Percentiles rank a stretch among this genome's conserved stretches.
These are phyloP conservation scores for Gloeopeniophorella convolvens DNA, from an alignment of 768 basidiomycete species.

Conservation along the genomic window DNA sequence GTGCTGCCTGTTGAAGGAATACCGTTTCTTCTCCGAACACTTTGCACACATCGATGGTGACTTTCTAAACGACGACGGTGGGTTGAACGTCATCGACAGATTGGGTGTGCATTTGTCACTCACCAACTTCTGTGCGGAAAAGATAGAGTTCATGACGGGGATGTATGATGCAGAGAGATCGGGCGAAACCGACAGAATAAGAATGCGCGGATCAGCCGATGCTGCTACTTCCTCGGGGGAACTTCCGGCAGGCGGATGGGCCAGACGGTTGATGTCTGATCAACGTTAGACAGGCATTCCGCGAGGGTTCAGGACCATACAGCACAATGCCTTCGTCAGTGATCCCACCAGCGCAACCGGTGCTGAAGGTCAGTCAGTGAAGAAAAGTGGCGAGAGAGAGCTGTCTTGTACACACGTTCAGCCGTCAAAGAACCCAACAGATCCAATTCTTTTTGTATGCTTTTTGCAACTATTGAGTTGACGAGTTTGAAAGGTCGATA, in stretches of 20 bases:
- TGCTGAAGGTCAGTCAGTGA: slow-evolving; percentile 28
- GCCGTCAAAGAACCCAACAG: slow-evolving; percentile 41
- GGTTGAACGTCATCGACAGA: too few relatives aligned
- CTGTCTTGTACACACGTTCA: slow-evolving; percentile 37
- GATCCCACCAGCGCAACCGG: slow-evolving; percentile 80
- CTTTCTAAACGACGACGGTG: slow-evolving; percentile 59
- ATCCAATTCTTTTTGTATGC: slow-evolving; percentile 58
- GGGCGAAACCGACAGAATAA: slow-evolving; percentile 87
- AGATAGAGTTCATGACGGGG: slow-evolving; percentile 98
- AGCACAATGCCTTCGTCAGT: slow-evolving; percentile 87
- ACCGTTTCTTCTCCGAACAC: slow-evolving; percentile 84
- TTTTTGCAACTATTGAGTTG: slow-evolving; percentile 55
- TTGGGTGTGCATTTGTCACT: too few relatives aligned
- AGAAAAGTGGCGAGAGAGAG: slow-evolving; percentile 17
- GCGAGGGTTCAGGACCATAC: slow-evolving; percentile 36
- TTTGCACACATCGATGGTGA: slow-evolving; percentile 95
- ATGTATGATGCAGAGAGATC: slow-evolving; percentile 90
- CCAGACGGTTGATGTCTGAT: slow-evolving; percentile 62
- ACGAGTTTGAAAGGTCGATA: slow-evolving; percentile 81
- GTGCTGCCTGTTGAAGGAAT: slow-evolving; percentile 95
- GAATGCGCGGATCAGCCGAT: slow-evolving; percentile 49
- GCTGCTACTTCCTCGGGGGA: slow-evolving; percentile 29
- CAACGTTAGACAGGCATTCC: slow-evolving; percentile 27
- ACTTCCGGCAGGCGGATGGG: slow-evolving; percentile 29
- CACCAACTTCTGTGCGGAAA: slow-evolving; percentile 97